These are phyloP conservation scores for Wolfiporia cocos DNA, from an alignment of 1,284 basidiomycete species.

Conservation along the genomic window DNA sequence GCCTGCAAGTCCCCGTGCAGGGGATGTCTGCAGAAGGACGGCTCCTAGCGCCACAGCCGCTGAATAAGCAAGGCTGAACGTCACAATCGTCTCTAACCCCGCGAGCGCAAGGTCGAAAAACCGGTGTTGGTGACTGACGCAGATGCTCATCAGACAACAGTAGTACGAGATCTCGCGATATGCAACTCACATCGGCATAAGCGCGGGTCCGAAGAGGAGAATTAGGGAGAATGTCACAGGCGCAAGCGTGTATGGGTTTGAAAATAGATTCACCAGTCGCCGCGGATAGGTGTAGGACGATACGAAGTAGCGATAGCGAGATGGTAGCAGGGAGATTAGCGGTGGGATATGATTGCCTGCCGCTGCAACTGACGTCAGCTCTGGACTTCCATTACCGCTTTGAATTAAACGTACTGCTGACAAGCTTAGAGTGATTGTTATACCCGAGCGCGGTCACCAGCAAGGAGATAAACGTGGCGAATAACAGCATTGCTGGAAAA, in stretches of 20 bases:
- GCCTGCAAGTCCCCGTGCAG: constrained; percentile 48
- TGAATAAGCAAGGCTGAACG: constrained; percentile 77
- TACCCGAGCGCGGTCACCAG: constrained; percentile 48
- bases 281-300: constrained; percentile 29
- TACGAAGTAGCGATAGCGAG: constrained; percentile 31
- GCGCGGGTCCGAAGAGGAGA: constrained; percentile 36
- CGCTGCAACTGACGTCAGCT: too few relatives aligned
- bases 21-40: constrained; percentile 84
- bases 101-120: constrained; percentile 74
- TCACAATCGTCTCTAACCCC: constrained; percentile 64
- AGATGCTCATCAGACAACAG: constrained; percentile 9
- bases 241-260: constrained; percentile 46
- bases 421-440: constrained; percentile 63
- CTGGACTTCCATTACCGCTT: too few relatives aligned
- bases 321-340: constrained; percentile 35
- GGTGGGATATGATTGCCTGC: constrained; percentile 51
- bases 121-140: constrained; percentile 50
- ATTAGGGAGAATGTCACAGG: constrained; percentile 36
- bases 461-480: constrained; percentile 52
- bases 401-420: constrained; percentile 57
- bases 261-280: constrained; percentile 34
- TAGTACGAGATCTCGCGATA: constrained; percentile 13
- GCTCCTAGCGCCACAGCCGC: constrained; percentile 76
- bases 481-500: constrained; percentile 60
- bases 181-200: constrained; percentile 53